Conservation (phyloP, 2,329 filamentous ascomycete species). For the Diaporthe ilicicola region DNA sequence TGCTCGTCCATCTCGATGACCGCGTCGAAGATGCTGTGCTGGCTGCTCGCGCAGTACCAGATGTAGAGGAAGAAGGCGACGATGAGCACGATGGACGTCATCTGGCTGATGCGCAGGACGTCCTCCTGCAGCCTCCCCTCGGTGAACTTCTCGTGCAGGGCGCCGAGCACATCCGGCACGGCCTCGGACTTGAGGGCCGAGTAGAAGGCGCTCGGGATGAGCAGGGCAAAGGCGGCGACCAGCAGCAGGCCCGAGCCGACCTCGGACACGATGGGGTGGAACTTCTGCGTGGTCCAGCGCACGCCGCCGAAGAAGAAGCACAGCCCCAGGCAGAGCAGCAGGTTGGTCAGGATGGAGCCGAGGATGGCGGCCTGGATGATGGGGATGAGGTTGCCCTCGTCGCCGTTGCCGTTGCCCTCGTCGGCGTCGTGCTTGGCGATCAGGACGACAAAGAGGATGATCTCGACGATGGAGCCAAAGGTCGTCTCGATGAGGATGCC, state of each 20-base stretch:
- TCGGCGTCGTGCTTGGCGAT: slow-evolving; percentile 62
- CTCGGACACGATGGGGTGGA: slow-evolving; percentile 80
- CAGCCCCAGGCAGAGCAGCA: slow-evolving; percentile 79
- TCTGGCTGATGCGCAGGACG: slow-evolving; percentile 64
- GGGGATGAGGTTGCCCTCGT: slow-evolving; percentile 19
- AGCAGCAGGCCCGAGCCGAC: slow-evolving; percentile 80
- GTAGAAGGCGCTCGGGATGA: slow-evolving; percentile 42
- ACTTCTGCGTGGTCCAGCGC: slow-evolving; percentile 71
- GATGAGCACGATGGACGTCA: slow-evolving; percentile 65
- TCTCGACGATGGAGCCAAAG: slow-evolving; percentile 79
- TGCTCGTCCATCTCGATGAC: slow-evolving; percentile 63
- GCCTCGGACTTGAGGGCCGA: slow-evolving; percentile 20
- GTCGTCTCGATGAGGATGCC: slow-evolving; percentile 71
- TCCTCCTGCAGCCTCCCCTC: slow-evolving; percentile 46
- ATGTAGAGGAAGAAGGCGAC: slow-evolving; percentile 62
- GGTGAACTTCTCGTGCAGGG: slow-evolving; percentile 1
- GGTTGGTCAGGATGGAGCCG: slow-evolving; percentile 83
- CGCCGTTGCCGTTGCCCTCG: slow-evolving; percentile 41
- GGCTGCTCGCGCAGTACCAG: slow-evolving; percentile 51
- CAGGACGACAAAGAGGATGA: slow-evolving; percentile 83
- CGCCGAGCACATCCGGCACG: not conserved
- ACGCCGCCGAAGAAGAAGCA: slow-evolving; percentile 84
- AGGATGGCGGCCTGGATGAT: slow-evolving; percentile 87
- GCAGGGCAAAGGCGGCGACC: slow-evolving; percentile 68
- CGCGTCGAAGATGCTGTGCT: slow-evolving; percentile 67